Percentiles rank a stretch among this genome's conserved stretches.
These are phyloP conservation scores for Lasiosphaeria miniovina DNA, from an alignment of 495 filamentous ascomycete genomes.

Conservation along the genomic window DNA sequence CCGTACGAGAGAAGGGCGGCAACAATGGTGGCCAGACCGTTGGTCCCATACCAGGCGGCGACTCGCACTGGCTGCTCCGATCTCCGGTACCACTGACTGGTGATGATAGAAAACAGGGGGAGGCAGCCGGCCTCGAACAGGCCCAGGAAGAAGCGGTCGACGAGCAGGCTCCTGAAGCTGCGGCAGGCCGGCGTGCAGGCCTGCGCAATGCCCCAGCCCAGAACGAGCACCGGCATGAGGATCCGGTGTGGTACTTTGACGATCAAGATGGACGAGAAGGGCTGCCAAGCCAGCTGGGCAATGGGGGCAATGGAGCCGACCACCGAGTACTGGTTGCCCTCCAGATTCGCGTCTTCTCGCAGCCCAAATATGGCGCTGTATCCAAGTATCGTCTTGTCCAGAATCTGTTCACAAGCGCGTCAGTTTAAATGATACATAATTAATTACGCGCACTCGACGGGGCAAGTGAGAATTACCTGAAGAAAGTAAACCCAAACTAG, in stretches of 20 bases:
- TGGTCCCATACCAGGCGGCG: conserved; percentile 63
- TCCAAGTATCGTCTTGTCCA: conserved; percentile 64
- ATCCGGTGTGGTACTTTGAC: conserved; percentile 64
- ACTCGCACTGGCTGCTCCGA: conserved; percentile 61
- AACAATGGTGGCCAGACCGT: conserved; percentile 61
- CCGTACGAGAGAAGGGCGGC: conserved; percentile 61
- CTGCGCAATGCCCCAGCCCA: conserved; percentile 62
- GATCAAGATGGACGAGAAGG: conserved; percentile 61
- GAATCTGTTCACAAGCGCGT: conserved; percentile 45
- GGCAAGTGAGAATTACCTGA: conserved; percentile 28
- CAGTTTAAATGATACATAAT: not conserved
- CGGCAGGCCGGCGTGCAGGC: conserved; percentile 53
- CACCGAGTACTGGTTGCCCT: conserved; percentile 59
- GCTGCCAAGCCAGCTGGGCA: conserved; percentile 65
- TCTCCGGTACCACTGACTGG: conserved; percentile 60
- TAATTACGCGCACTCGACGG: not conserved
- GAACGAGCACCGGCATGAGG: conserved; percentile 56
- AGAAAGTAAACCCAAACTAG: conserved; percentile 65
- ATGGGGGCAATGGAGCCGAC: conserved; percentile 61
- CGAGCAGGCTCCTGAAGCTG: conserved; percentile 49
- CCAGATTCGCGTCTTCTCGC: conserved; percentile 49
- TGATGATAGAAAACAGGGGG: conserved; percentile 58
- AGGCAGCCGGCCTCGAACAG: conserved; percentile 62
- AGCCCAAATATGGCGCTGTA: conserved; percentile 65
- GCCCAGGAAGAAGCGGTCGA: conserved; percentile 59